Evolutionary conservation across 108 stramenopile genomes (phyloP), one percentile per base, ranked within the genome.

Genomic region (Fragilariopsis cylindrus): DNA sequence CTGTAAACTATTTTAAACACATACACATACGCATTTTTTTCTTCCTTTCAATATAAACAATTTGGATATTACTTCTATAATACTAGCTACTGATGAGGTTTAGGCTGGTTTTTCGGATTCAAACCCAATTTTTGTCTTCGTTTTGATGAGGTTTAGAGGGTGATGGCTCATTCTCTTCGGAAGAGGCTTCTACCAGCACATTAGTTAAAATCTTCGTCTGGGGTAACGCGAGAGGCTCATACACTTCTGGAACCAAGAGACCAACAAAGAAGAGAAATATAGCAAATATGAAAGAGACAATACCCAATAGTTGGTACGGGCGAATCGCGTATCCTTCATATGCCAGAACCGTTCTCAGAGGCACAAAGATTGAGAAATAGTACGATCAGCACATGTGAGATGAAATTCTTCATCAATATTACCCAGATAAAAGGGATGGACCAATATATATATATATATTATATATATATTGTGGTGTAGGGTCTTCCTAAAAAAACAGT

Each of bases 281-380:
- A 5, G 77, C 81, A 65, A 87, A 83, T 8, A 74, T 75, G 16
- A 81, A 78, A 41, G 55, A 58, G 60, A 82, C 72, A 49, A 87
- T 68, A 12, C 87, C 87, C 60, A 87, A 65, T 41, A 87, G 18
- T 65, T 87, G 84, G 65, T 69, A 85, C 7, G 87, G 82, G 56
- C 50, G 44, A 7, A 53, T 56, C 3, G 72, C 73, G 70, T 85
- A 81, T 7, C 76, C 80, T 4, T 60, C 76, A 55, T 82, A 82
- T 3, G 64, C 82, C 81, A 5, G 43, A 60, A 15, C 47, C 70
- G 18, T 53, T 82, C 54, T 55, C 16, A 4, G 87, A 76, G 12
- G 67, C 64, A 43, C 69, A 69, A 18, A 82, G 60, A 65, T 82
- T 82, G 69, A 81, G 49, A 41, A 86, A 84, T 12, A 90, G 68